phyloP scores from a whole-genome alignment of 768 basidiomycete species.

The Clitopilus passeckerianus region DNA sequence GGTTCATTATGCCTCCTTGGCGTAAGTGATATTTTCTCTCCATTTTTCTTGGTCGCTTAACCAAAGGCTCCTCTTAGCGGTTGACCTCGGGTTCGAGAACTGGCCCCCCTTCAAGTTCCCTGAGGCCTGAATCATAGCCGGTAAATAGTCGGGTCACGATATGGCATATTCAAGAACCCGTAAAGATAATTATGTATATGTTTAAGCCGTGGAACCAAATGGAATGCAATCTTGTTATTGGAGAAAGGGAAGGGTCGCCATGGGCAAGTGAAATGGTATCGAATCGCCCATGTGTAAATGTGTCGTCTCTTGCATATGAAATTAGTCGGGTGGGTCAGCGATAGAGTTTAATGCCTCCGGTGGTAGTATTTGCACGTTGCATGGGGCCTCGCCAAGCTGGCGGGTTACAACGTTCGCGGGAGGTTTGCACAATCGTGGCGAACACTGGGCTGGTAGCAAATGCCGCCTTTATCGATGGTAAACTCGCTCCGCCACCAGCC shows the following conservation, averaged over 20 bases:
- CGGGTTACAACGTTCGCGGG: not conserved
- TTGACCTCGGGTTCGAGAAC: slow-evolving; percentile 69
- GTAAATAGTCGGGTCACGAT: not conserved
- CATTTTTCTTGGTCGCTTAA: not conserved
- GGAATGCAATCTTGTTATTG: no score
- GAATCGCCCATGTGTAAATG: no score
- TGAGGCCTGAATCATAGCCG: not conserved
- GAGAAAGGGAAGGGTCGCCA: no score
- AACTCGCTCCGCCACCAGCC: not conserved
- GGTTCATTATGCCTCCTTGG: slow-evolving; percentile 65
- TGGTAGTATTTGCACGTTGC: no score
- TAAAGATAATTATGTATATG: no score
- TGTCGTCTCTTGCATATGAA: no score
- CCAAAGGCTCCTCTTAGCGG: slow-evolving; percentile 28
- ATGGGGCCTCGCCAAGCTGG: no score
- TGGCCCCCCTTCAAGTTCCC: slow-evolving; percentile 33
- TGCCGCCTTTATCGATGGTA: not conserved
- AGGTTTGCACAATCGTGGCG: not conserved
- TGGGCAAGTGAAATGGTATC: no score
- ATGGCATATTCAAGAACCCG: not conserved
- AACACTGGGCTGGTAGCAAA: not conserved
- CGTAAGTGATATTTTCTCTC: slow-evolving; percentile 36
- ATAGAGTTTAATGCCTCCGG: no score
- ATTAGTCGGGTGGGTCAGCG: no score
- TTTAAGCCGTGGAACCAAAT: no score